phyloP scores from a whole-genome alignment of 2,329 filamentous ascomycete species.

The Alternaria longipes region DNA sequence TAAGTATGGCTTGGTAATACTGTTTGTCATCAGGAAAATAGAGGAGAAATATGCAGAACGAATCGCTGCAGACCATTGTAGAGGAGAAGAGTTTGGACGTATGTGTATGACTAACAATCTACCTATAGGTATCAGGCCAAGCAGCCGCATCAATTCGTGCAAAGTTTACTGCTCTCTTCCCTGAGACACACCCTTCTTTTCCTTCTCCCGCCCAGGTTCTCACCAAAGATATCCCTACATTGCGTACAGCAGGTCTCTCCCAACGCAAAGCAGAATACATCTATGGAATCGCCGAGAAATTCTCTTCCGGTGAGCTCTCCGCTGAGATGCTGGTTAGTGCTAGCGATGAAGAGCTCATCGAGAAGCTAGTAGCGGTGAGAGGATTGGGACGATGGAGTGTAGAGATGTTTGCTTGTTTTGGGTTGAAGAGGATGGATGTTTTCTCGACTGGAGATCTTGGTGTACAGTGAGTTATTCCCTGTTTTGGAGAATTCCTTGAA shows the following conservation, averaged over 20 bases:
- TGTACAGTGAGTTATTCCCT: constrained; percentile 70
- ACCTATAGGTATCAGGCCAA: constrained; percentile 76
- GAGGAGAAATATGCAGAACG: not conserved
- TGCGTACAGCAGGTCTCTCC: constrained; percentile 88
- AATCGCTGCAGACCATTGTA: too few relatives aligned
- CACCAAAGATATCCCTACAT: constrained; percentile 64
- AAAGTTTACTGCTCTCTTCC: constrained; percentile 67
- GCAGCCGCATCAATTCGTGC: constrained; percentile 89
- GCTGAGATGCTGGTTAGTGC: constrained; percentile 79
- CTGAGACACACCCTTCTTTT: constrained; percentile 61
- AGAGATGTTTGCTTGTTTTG: constrained; percentile 92
- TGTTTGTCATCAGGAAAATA: not conserved
- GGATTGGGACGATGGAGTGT: constrained; percentile 91
- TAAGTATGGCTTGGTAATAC: constrained; percentile 24
- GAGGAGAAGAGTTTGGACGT: not conserved
- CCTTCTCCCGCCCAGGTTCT: constrained; percentile 80
- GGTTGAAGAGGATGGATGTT: constrained; percentile 92
- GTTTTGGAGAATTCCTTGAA: not conserved
- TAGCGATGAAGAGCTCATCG: constrained; percentile 84
- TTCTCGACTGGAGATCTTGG: constrained; percentile 92
- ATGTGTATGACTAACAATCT: not conserved
- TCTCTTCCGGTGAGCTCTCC: constrained; percentile 76
- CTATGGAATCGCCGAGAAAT: constrained; percentile 83
- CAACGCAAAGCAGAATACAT: constrained; percentile 97
- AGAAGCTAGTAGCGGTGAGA: constrained; percentile 82